A percentile compares a stretch with the other conserved stretches of the same genome.
Evolutionary conservation across 139 green algal species (phyloP).

Genomic region (Ulvella scutata): DNA sequence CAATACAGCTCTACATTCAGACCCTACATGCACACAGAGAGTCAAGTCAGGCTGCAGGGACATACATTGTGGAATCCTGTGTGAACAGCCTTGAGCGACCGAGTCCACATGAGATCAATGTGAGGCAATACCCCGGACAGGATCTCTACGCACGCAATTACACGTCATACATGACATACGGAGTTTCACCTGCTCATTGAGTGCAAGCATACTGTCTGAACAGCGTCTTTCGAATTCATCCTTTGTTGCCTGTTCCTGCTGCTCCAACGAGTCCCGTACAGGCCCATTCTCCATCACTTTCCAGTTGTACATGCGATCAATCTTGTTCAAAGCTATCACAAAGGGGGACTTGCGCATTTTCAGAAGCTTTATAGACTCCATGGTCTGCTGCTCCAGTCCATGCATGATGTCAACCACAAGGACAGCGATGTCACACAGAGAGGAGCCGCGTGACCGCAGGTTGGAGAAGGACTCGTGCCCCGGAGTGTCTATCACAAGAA

Average conservation of each 20-base stretch:
- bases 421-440: conserved; percentile 95
- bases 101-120: too few relatives aligned
- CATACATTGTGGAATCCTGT: too few relatives aligned
- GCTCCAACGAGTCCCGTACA: conserved; percentile 55
- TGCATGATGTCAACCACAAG: conserved; percentile 98
- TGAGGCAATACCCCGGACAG: too few relatives aligned
- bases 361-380: conserved; percentile 93
- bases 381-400: conserved; percentile 94
- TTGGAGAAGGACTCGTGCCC: conserved; percentile 97
- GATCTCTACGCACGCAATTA: too few relatives aligned
- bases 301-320: conserved; percentile 91
- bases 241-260: conserved; percentile 50
- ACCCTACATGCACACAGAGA: too few relatives aligned
- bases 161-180: too few relatives aligned
- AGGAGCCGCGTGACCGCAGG: conserved; percentile 74
- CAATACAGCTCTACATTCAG: conserved; percentile 96
- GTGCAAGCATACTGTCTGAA: not conserved
- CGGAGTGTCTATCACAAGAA: conserved; percentile 98
- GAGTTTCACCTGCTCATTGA: not conserved
- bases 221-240: conserved; percentile 34
- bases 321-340: conserved; percentile 97
- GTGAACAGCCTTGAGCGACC: too few relatives aligned
- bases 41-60: too few relatives aligned
- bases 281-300: conserved; percentile 52
- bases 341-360: conserved; percentile 95